phyloP scores from a whole-genome alignment of 139 green algal species.

The Klebsormidium nitens region DNA sequence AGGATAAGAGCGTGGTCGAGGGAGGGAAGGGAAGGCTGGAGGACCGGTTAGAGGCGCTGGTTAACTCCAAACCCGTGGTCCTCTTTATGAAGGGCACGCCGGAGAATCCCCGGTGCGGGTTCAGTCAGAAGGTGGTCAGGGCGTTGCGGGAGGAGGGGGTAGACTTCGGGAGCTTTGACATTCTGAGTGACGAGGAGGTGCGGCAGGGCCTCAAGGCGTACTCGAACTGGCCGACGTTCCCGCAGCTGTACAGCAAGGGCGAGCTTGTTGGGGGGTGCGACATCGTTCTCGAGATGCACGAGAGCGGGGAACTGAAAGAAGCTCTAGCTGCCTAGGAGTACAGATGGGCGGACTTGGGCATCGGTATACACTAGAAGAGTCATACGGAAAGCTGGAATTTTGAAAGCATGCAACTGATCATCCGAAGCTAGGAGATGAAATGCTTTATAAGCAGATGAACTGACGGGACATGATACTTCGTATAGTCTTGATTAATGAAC shows the following conservation, averaged over 20 bases:
- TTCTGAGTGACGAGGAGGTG: slow-evolving; percentile 84
- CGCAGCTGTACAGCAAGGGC: slow-evolving; percentile 87
- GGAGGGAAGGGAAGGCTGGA: not conserved
- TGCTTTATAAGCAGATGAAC: too few species aligned
- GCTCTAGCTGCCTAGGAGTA: too few species aligned
- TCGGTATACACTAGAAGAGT: too few species aligned
- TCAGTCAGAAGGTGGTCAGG: slow-evolving; percentile 82
- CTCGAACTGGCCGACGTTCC: slow-evolving; percentile 80
- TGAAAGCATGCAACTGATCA: too few species aligned
- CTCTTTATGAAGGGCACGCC: slow-evolving; percentile 90
- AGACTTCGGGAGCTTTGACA: slow-evolving; percentile 76
- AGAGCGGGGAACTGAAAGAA: slow-evolving; percentile 35
- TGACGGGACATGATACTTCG: too few species aligned
- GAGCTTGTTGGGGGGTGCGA: slow-evolving; percentile 96
- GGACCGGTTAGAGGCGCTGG: slow-evolving; percentile 4
- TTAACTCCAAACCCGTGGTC: slow-evolving; percentile 5
- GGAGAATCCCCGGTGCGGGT: slow-evolving; percentile 84
- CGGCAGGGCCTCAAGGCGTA: slow-evolving; percentile 75
- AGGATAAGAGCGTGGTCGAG: too few species aligned
- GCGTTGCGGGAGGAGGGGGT: slow-evolving; percentile 47
- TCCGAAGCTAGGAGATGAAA: too few species aligned
- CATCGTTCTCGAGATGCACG: slow-evolving; percentile 79
- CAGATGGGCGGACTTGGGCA: too few species aligned
- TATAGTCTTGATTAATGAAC: too few species aligned
- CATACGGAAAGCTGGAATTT: too few species aligned